Conservation (phyloP, 495 filamentous ascomycete genomes). For the Acidomyces sp. region DNA sequence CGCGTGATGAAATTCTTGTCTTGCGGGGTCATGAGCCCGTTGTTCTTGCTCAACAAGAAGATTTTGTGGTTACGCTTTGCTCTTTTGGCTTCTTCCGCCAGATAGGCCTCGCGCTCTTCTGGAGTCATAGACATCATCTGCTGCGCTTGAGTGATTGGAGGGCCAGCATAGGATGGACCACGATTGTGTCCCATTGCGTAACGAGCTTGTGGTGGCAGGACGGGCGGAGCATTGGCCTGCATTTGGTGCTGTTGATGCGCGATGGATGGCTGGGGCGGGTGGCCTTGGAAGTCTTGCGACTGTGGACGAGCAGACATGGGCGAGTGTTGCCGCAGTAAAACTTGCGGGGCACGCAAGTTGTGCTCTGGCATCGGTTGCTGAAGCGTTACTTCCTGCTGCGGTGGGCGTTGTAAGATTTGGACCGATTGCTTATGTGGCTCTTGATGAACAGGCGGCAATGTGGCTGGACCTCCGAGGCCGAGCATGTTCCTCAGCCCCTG, state of each 20-base stretch:
- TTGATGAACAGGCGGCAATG: slow-evolving; percentile 6
- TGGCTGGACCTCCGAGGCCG: slow-evolving; percentile 9
- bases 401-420: slow-evolving; percentile 32
- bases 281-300: slow-evolving; percentile 24
- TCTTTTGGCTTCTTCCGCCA: slow-evolving; percentile 83
- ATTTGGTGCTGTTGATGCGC: slow-evolving; percentile 33
- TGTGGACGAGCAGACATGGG: slow-evolving; percentile 23
- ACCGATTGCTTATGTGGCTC: slow-evolving; percentile 14
- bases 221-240: slow-evolving; percentile 25
- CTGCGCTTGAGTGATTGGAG: slow-evolving; percentile 52
- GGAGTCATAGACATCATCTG: slow-evolving; percentile 69
- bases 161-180: slow-evolving; percentile 30
- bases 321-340: slow-evolving; percentile 36
- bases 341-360: slow-evolving; percentile 33
- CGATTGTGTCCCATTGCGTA: slow-evolving; percentile 21
- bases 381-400: slow-evolving; percentile 20
- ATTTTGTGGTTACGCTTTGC: slow-evolving; percentile 99
- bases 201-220: slow-evolving; percentile 18
- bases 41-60: slow-evolving; percentile 78
- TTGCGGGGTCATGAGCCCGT: slow-evolving; percentile 96
- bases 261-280: slow-evolving; percentile 27
- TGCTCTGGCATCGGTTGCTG: slow-evolving; percentile 11
- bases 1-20: slow-evolving; percentile 99
- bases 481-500: slow-evolving; percentile 21
- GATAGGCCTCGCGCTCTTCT: slow-evolving; percentile 60